Base-by-base conservation (phyloP, 345 rosid species). In the Populus pruinosa region DNA sequence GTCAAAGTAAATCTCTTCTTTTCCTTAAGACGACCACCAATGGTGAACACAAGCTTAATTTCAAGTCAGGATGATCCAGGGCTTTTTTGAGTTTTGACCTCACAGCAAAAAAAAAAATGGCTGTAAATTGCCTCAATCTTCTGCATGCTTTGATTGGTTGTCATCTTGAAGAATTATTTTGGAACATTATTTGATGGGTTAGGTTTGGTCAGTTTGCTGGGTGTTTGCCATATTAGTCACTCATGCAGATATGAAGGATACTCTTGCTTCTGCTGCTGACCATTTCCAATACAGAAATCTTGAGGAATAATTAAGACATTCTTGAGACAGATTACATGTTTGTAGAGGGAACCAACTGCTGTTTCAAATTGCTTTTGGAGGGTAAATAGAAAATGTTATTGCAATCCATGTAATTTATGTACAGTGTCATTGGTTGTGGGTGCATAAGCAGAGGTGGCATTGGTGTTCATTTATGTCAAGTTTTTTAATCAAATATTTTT, bases 371-470 rank as follows among this genome's bases (percentile, higher is more conserved):
- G 70, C 83, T 61, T 80, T 73, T 76, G 62, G 82, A 82, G 85
- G 71, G 74, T 79, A 83, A 78, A 80, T 76, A 80, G 76, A 63
- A 53, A 71, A 73, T 78, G 64, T 16, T 61, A 61, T 67, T 56
- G 70, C 17, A 35, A 63, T 73, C 80, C 68, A 70, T 85, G 87
- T 83, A 85, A 82, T 82, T 83, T 76, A 78, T 87, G 87, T 85
- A 78, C 80, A 83, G 84, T 59, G 31, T 70, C 71, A 62, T 71
- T 75, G 74, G 72, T 75, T 75, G 71, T 39, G 43, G 71, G 38
- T 65, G 76, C 79, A 65, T 67, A 75, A 71, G 66, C 35, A 65
- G 59, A 64, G 76, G 69, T 64, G 61, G 55, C 63, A 49, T 80
- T 43, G 82, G 66, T 50, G 38, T 69, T 43, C 69, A 29, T 67